Evolutionary conservation across 768 basidiomycete genomes (phyloP), one percentile per base, ranked within the genome.

Genomic region (Rhizopogon roseolus): DNA sequence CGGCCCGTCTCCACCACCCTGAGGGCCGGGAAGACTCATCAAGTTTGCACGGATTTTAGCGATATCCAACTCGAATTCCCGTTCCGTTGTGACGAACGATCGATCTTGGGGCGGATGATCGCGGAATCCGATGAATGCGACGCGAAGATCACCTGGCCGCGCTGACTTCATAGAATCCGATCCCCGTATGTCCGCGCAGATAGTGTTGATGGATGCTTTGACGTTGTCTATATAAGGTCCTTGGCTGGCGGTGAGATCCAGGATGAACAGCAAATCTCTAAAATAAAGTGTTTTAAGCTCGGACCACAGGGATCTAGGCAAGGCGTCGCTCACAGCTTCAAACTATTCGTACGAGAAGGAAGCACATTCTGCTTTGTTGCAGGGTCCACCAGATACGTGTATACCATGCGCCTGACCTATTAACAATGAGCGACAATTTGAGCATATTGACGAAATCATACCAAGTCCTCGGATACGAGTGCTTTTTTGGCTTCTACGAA

Each of bases 181-280:
- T 34, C 32, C 17, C 13, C 59, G 68, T 69, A 44, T 71, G 65
- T 51, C 68, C 71, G 49, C 74, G 77, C 51, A 69, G 65, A 58
- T 74, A 64, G 22, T 2, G 19, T 40, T 9, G 42, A 50, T 50
- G 8, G 32, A 28, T 32, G 46, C 16, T 51, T 52, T 50, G 40
- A 60, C 60, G 2, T 37, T 37, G 27, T 57, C 39, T 29, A 76
- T 74, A 49, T 75, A 76, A 10, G 66, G 66, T 5, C 67, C 67
- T 58, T 76, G 75, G 43, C 71, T 73, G 5, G 77, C 80, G 4
- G 80, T 81, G 41, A 73, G 75, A 64, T 81, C 79, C 59, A 78
- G 72, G 19, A 81, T 66, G 64, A 81, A 81, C 4, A 78, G 71
- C 11, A 81, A 67, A 56, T 80, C 79, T 4, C 69, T 57, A 38